Evolutionary conservation across 2,329 filamentous ascomycete genomes (phyloP).

Genomic region (Fonsecaea multimorphosa): DNA sequence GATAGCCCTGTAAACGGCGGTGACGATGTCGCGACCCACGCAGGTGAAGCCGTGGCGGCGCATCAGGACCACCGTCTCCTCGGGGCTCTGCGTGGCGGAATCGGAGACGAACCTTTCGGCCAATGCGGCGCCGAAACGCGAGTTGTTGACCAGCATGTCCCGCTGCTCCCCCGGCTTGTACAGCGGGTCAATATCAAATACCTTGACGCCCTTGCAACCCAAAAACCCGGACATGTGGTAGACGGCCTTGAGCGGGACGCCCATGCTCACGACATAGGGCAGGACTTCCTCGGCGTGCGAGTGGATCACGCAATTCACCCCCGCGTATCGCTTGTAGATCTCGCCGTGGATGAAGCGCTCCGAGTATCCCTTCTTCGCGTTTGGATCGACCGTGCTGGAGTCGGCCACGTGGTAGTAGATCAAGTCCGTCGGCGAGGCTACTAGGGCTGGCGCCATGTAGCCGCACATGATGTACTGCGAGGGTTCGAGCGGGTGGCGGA

Average conservation of each 20-base stretch:
- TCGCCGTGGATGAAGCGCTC: constrained; percentile 58
- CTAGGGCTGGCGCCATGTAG: constrained; percentile 56
- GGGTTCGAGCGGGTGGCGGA: constrained; percentile 56
- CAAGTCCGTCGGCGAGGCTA: constrained; percentile 53
- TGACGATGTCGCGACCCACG: constrained; percentile 47
- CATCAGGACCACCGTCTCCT: constrained; percentile 53
- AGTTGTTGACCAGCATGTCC: constrained; percentile 50
- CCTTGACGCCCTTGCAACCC: constrained; percentile 41
- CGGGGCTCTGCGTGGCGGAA: constrained; percentile 19
- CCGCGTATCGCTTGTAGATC: constrained; percentile 52
- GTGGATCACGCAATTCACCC: constrained; percentile 53
- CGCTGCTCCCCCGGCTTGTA: constrained; percentile 42
- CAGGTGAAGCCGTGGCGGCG: constrained; percentile 54
- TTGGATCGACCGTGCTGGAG: constrained; percentile 50
- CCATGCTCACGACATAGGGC: constrained; percentile 49
- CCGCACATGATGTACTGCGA: constrained; percentile 58
- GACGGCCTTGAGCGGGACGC: constrained; percentile 49
- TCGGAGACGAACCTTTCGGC: constrained; percentile 44
- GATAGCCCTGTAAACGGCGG: constrained; percentile 52
- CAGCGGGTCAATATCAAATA: constrained; percentile 45
- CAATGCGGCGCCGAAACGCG: constrained; percentile 46
- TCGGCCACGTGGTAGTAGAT: constrained; percentile 56
- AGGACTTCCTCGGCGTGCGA: constrained; percentile 54
- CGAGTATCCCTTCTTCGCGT: constrained; percentile 49
- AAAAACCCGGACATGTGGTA: constrained; percentile 56